A percentile compares a stretch with the other conserved stretches of the same genome.
phyloP scores from a whole-genome alignment of 177 flowering plant genomes.

The Vitis hybrid region DNA sequence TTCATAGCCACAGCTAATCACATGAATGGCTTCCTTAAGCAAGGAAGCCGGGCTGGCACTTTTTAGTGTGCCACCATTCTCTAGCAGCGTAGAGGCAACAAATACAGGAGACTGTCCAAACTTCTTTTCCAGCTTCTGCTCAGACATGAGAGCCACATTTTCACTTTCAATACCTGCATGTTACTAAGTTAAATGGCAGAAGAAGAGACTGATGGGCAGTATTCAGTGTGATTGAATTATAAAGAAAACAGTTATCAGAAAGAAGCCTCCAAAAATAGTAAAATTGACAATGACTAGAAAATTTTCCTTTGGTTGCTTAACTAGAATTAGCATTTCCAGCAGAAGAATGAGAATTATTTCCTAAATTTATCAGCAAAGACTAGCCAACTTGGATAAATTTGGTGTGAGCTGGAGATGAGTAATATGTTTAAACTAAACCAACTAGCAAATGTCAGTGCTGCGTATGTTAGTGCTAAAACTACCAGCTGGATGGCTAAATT shows the following conservation, averaged over 20 bases:
- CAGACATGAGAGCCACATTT: slow-evolving; percentile 13
- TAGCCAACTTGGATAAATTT: too few relatives aligned
- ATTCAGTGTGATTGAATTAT: too few relatives aligned
- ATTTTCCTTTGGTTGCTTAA: too few relatives aligned
- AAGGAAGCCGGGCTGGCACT: slow-evolving; percentile 28
- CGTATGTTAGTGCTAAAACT: neutral
- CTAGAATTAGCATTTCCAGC: too few relatives aligned
- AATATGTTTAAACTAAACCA: too few relatives aligned
- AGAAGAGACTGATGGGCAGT: neutral
- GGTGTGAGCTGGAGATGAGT: too few relatives aligned
- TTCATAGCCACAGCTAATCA: slow-evolving; percentile 58
- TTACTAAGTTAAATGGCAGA: slow-evolving; percentile 6
- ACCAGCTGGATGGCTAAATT: neutral
- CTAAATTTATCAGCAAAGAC: too few relatives aligned
- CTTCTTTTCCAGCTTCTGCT: slow-evolving; percentile 35
- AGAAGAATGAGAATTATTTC: too few relatives aligned
- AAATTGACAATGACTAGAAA: too few relatives aligned
- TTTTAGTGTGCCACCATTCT: slow-evolving; percentile 32
- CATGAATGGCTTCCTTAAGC: slow-evolving; percentile 58
- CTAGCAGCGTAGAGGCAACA: slow-evolving; percentile 32
- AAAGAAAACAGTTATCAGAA: too few relatives aligned
- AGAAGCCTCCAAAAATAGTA: too few relatives aligned
- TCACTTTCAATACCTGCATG: slow-evolving; percentile 26
- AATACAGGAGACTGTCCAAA: slow-evolving; percentile 47
- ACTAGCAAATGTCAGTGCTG: neutral